Conservation (phyloP, 108 stramenopile genomes). For the Hondaea fermentalgiana region DNA sequence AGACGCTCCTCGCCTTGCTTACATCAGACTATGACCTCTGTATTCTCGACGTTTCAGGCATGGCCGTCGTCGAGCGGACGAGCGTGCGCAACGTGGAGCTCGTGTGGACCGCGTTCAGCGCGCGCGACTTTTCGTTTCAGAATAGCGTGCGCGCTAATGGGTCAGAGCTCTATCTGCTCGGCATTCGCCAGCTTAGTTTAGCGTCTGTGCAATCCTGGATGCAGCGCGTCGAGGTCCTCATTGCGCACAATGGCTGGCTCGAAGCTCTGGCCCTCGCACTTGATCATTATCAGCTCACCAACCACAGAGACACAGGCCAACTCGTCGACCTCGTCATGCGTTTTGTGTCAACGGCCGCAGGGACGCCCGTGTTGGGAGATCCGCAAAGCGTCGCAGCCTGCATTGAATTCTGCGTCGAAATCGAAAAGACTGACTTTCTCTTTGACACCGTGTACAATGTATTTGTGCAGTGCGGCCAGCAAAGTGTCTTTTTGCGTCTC, state of each 20-base stretch:
- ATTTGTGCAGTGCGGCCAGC: background rate
- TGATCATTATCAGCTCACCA: constrained; percentile 3
- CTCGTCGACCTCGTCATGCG: background rate
- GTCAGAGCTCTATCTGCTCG: background rate
- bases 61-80: constrained; percentile 11
- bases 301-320: background rate
- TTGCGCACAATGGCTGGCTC: background rate
- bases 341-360: background rate
- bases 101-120: background rate
- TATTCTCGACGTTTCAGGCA: background rate
- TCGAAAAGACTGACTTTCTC: background rate
- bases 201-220: background rate
- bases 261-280: background rate
- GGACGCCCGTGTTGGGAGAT: background rate
- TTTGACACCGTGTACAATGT: background rate
- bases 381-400: background rate
- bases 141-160: background rate
- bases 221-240: background rate
- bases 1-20: background rate
- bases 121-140: background rate
- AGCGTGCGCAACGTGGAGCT: background rate
- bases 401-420: background rate
- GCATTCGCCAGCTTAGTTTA: background rate
- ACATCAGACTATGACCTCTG: background rate
- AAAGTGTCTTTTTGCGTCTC: background rate